Conservation (phyloP, 768 basidiomycete species). For the Leccinum olivaceopallidum region DNA sequence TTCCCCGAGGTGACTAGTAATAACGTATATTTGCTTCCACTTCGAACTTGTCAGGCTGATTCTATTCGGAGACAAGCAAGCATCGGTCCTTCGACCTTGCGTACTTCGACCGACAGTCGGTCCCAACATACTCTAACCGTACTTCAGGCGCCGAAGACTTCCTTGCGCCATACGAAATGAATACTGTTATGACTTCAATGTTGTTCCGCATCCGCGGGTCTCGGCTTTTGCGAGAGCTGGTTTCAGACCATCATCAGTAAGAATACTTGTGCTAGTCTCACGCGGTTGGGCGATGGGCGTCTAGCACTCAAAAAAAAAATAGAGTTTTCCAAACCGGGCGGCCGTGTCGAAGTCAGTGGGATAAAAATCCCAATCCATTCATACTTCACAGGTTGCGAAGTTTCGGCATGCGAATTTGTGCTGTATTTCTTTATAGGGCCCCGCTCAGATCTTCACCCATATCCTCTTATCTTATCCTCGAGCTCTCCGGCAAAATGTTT, state of each 20-base stretch:
- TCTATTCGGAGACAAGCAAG: neutral
- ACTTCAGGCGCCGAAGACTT: neutral
- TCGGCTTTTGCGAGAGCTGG: neutral
- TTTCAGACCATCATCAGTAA: neutral
- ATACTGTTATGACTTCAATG: neutral
- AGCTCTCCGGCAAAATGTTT: neutral
- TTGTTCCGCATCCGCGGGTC: neutral
- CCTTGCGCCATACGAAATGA: neutral
- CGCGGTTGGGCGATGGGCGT: neutral
- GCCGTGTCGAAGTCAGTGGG: neutral
- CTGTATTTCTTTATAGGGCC: neutral
- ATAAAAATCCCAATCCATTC: neutral
- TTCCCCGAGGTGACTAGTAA: neutral
- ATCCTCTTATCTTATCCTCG: neutral
- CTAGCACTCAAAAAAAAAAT: neutral
- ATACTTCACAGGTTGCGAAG: neutral
- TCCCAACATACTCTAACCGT: neutral
- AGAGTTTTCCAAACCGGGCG: neutral
- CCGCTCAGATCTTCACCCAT: neutral
- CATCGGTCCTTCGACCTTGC: neutral
- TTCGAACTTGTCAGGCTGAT: neutral
- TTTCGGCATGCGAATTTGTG: neutral
- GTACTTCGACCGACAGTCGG: neutral
- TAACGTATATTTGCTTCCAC: neutral
- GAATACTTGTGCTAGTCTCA: too few relatives aligned